These are phyloP conservation scores for Breviolum minutum DNA, from an alignment of 73 alveolate genomes.

Conservation along the genomic window DNA sequence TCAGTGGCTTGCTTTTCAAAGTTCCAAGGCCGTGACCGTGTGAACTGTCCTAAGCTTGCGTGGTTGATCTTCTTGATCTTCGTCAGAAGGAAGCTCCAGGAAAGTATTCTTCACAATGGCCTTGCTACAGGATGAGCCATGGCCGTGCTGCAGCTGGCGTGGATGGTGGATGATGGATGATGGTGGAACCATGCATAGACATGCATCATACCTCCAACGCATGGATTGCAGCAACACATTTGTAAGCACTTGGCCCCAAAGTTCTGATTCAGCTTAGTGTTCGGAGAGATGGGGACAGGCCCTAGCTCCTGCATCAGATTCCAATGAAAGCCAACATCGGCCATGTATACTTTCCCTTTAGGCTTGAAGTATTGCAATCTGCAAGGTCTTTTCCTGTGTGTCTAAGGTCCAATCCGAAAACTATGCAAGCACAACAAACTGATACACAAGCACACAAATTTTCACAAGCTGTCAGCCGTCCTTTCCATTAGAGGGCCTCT, in stretches of 20 bases:
- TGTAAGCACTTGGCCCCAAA: constrained; percentile 36
- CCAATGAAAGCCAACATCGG: too few species aligned
- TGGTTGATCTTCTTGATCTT: constrained; percentile 8
- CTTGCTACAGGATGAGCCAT: too few species aligned
- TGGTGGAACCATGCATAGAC: background rate
- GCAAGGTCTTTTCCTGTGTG: too few species aligned
- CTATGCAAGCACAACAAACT: too few species aligned
- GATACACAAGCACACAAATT: too few species aligned
- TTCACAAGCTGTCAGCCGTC: background rate
- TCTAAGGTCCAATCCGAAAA: too few species aligned
- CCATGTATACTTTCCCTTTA: too few species aligned
- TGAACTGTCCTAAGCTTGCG: constrained; percentile 70
- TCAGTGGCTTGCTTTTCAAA: too few species aligned
- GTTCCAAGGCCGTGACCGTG: constrained; percentile 28
- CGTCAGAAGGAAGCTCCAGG: constrained; percentile 80
- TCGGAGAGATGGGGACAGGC: constrained; percentile 66
- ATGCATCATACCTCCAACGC: background rate
- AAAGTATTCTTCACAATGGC: constrained; percentile 78
- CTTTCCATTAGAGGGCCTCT: constrained; percentile 4
- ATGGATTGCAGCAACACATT: background rate
- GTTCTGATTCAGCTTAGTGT: constrained; percentile 82
- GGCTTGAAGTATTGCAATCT: too few species aligned
- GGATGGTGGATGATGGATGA: too few species aligned
- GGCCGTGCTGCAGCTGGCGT: background rate
- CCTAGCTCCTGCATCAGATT: constrained; percentile 23